Conservation (phyloP, 1,139 yeast species). For the Taphrina confusa region DNA sequence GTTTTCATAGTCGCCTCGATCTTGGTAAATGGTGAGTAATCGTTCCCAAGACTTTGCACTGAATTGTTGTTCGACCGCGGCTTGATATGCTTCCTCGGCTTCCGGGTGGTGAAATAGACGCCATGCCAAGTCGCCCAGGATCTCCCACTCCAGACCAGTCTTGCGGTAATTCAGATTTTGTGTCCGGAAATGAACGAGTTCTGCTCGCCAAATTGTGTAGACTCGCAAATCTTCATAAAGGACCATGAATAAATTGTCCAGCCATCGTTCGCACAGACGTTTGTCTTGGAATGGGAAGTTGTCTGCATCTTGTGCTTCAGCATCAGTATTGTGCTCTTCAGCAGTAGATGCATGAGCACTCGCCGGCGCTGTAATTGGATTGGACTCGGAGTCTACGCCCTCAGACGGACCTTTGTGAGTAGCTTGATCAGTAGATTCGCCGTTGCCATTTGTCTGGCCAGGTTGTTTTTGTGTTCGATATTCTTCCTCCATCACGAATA, state of each 20-base stretch:
- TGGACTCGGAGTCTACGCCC: background rate
- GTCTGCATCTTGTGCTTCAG: constrained; percentile 17
- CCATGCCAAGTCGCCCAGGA: constrained; percentile 77
- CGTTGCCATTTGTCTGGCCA: constrained; percentile 12
- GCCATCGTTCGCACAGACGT: constrained; percentile 91
- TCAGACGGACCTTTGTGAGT: background rate
- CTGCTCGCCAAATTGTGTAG: constrained; percentile 90
- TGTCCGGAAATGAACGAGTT: constrained; percentile 73
- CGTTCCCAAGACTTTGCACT: constrained; percentile 79
- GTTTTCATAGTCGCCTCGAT: constrained; percentile 48
- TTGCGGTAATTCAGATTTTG: constrained; percentile 74
- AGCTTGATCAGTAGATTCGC: background rate
- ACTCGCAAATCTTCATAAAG: constrained; percentile 86
- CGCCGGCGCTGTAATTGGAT: constrained; percentile 10
- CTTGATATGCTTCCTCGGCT: constrained; percentile 75
- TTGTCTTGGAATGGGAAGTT: constrained; percentile 59
- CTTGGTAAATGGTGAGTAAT: constrained; percentile 63
- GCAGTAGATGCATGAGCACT: constrained; percentile 16
- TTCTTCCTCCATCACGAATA: constrained; percentile 95
- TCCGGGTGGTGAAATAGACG: constrained; percentile 78
- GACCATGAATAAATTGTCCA: constrained; percentile 82
- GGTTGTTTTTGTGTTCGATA: constrained; percentile 50
- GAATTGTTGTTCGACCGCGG: constrained; percentile 74
- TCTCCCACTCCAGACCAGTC: constrained; percentile 90
- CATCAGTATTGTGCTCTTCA: background rate